A percentile compares a stretch with the other conserved stretches of the same genome.
Conservation (phyloP, 352 stramenopile genomes). For the Pythium brachiatum region DNA sequence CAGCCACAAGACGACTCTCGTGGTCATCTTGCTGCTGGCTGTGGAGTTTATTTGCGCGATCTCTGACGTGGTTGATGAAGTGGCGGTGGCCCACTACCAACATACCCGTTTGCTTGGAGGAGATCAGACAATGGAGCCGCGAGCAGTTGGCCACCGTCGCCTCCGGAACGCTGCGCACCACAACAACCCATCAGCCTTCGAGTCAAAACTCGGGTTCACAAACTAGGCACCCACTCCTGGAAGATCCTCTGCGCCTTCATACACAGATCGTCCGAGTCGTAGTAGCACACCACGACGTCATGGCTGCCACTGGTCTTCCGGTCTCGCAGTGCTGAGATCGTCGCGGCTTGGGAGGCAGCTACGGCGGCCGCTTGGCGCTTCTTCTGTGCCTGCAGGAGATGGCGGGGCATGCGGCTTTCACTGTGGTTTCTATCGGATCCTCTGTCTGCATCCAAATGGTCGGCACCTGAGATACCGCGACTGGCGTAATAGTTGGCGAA, state of each 20-base stretch:
- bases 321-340: constrained; percentile 22
- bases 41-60: neutral
- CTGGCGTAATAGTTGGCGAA: constrained; percentile 70
- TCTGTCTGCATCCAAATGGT: constrained; percentile 33
- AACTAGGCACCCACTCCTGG: constrained; percentile 20
- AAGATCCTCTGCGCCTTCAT: constrained; percentile 26
- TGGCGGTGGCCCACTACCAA: constrained; percentile 36
- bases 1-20: neutral
- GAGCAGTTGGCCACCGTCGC: constrained; percentile 41
- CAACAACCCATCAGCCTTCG: neutral
- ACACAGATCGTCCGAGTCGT: constrained; percentile 24
- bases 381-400: constrained; percentile 13
- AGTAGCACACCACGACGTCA: constrained; percentile 37
- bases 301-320: constrained; percentile 9
- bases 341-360: constrained; percentile 8
- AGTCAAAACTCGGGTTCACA: too few relatives aligned
- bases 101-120: constrained; percentile 33
- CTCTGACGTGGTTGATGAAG: constrained; percentile 29
- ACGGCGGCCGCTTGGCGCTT: constrained; percentile 12
- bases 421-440: neutral
- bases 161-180: constrained; percentile 12
- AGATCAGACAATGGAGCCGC: constrained; percentile 45
- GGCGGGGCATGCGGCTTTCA: constrained; percentile 14
- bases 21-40: neutral
- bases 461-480: constrained; percentile 59